phyloP scores from a whole-genome alignment of 2,329 filamentous ascomycete genomes.

The Cercospora zeina region DNA sequence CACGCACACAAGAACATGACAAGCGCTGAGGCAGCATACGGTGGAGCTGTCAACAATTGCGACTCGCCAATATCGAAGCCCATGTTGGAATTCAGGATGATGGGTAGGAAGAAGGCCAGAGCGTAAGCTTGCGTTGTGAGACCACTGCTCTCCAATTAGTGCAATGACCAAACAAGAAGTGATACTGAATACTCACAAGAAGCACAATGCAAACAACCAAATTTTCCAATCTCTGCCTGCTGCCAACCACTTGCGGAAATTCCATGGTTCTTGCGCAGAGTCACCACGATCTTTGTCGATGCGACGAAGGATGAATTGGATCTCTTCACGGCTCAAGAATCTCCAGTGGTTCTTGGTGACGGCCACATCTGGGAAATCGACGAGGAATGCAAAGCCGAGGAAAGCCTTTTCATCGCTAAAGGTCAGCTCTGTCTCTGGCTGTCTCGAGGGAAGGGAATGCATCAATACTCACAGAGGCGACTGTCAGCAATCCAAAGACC shows the following conservation, averaged over 20 bases:
- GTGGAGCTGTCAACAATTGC: conserved; percentile 49
- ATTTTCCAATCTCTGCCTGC: not conserved
- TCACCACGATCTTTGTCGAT: not conserved
- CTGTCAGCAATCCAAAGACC: not conserved
- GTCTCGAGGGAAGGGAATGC: not conserved
- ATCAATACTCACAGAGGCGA: not conserved
- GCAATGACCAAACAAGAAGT: not conserved
- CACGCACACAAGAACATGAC: conserved; percentile 30
- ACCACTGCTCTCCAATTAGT: not conserved
- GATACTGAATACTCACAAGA: not conserved
- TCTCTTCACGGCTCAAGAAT: conserved; percentile 10
- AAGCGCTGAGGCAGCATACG: conserved; percentile 41
- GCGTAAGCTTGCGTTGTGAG: conserved; percentile 6
- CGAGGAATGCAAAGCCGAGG: conserved; percentile 6
- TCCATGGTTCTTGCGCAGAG: not conserved
- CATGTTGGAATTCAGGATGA: conserved; percentile 30
- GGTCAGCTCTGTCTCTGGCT: not conserved
- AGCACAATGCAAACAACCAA: not conserved
- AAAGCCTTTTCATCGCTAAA: not conserved
- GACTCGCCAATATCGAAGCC: conserved; percentile 47
- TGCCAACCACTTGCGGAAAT: not conserved
- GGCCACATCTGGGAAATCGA: conserved; percentile 17
- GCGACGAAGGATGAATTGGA: conserved; percentile 10
- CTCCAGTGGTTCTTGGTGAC: not conserved
- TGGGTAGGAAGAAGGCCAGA: conserved; percentile 16